Evolutionary conservation across 139 green algal species (phyloP).

Genomic region (Chloropicon primus): DNA sequence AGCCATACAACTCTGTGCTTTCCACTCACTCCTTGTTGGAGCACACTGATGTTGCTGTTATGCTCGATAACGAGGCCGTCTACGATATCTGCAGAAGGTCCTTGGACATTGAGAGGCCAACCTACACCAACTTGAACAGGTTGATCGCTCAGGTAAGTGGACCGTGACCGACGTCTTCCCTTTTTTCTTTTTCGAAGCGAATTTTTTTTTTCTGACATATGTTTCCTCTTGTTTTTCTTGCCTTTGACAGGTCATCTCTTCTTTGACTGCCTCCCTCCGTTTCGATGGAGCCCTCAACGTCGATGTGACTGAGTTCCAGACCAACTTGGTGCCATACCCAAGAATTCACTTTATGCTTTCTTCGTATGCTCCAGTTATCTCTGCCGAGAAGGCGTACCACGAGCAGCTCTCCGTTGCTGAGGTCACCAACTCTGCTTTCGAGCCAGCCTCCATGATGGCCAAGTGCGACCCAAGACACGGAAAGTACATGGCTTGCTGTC

Average conservation of each 20-base stretch:
- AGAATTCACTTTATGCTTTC: slow-evolving; percentile 21
- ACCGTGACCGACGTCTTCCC: not conserved
- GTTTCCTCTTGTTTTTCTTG: not conserved
- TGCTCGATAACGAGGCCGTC: slow-evolving; percentile 45
- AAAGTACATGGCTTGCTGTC: slow-evolving; percentile 18
- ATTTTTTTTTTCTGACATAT: not conserved
- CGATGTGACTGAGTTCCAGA: slow-evolving; percentile 47
- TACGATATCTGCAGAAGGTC: slow-evolving; percentile 44
- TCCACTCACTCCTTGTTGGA: slow-evolving; percentile 42
- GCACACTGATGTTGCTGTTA: slow-evolving; percentile 39
- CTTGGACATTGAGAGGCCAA: slow-evolving; percentile 42
- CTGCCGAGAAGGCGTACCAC: slow-evolving; percentile 2
- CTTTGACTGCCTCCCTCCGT: slow-evolving; percentile 38
- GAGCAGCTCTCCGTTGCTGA: slow-evolving; percentile 1
- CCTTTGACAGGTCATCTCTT: slow-evolving; percentile 30
- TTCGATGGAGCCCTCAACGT: slow-evolving; percentile 46
- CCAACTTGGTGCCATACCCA: slow-evolving; percentile 45
- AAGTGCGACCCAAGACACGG: slow-evolving; percentile 4
- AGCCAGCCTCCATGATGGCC: slow-evolving; percentile 4
- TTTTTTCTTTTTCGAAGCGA: not conserved
- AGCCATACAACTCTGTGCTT: slow-evolving; percentile 45
- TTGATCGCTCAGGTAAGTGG: slow-evolving; percentile 26
- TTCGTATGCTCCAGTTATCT: not conserved
- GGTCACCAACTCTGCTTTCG: slow-evolving; percentile 1
- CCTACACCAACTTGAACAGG: slow-evolving; percentile 45